phyloP scores from a whole-genome alignment of 495 filamentous ascomycete species.

The Neurospora sp. region DNA sequence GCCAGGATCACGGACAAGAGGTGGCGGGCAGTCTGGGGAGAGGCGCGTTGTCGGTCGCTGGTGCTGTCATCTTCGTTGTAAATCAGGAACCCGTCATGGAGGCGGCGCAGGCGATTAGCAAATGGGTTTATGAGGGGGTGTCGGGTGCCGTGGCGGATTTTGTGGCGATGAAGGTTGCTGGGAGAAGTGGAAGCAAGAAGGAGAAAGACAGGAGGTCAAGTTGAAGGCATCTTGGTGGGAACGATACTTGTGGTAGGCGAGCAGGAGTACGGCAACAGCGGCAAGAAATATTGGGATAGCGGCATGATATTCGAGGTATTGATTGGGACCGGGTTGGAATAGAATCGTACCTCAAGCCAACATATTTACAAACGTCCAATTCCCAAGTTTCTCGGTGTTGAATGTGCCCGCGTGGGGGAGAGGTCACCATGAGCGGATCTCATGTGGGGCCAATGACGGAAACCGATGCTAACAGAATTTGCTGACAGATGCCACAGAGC shows the following conservation, averaged over 20 bases:
- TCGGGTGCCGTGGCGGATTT: conserved; percentile 14
- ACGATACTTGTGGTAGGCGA: background rate
- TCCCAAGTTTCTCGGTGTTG: background rate
- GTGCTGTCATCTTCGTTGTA: background rate
- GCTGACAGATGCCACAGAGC: background rate
- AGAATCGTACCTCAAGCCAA: background rate
- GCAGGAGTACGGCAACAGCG: background rate
- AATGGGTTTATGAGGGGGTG: conserved; percentile 2
- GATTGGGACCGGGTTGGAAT: background rate
- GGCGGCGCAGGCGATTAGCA: background rate
- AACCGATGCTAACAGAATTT: background rate
- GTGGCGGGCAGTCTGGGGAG: background rate
- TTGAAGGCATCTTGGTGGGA: background rate
- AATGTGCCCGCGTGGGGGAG: background rate
- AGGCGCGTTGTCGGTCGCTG: background rate
- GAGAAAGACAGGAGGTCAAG: background rate
- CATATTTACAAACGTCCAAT: background rate
- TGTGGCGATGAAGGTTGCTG: conserved; percentile 3
- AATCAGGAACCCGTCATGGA: background rate
- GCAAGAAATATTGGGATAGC: background rate
- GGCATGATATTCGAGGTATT: background rate
- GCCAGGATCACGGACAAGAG: conserved; percentile 1
- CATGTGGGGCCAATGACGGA: background rate
- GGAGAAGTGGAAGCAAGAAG: background rate
- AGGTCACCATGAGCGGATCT: background rate